Conservation (phyloP, 148 eudicot genomes). For the Rhododendron molle region DNA sequence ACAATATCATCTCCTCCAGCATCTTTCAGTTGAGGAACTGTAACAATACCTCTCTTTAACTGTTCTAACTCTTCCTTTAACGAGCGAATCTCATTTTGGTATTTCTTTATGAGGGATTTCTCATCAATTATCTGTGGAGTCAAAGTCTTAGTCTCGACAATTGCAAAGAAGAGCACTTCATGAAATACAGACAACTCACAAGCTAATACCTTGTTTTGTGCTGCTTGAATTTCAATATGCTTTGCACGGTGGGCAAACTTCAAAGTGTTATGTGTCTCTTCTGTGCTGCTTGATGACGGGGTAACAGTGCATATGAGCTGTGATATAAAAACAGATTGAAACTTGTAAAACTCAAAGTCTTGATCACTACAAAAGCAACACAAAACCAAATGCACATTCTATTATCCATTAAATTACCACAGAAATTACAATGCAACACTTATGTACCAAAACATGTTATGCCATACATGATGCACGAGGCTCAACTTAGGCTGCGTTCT, state of each 20-base stretch:
- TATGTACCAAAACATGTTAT: not conserved
- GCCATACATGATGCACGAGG: not conserved
- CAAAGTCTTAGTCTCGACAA: conserved; percentile 18
- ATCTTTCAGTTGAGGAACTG: conserved; percentile 60
- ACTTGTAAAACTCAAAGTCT: not conserved
- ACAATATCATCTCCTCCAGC: conserved; percentile 71
- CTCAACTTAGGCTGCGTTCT: no score
- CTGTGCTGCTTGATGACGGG: conserved; percentile 92
- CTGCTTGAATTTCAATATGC: conserved; percentile 92
- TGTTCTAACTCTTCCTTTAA: conserved; percentile 94
- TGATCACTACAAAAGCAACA: not conserved
- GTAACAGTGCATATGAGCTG: conserved; percentile 98
- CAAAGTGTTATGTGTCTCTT: conserved; percentile 96
- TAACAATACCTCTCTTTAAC: conserved; percentile 74
- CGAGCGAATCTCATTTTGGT: conserved; percentile 89
- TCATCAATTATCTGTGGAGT: conserved; percentile 88
- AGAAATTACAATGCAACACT: not conserved
- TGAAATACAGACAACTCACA: conserved; percentile 4
- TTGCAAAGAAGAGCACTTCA: conserved; percentile 10
- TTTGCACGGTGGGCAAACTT: conserved; percentile 99
- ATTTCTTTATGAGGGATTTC: conserved; percentile 96
- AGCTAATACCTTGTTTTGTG: conserved; percentile 80
- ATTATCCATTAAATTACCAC: no score
- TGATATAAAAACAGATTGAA: conserved; percentile 1
- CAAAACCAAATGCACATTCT: not conserved